A percentile compares a stretch with the other conserved stretches of the same genome.
Conservation (phyloP, 768 basidiomycete species). For the Scleroderma bovista region DNA sequence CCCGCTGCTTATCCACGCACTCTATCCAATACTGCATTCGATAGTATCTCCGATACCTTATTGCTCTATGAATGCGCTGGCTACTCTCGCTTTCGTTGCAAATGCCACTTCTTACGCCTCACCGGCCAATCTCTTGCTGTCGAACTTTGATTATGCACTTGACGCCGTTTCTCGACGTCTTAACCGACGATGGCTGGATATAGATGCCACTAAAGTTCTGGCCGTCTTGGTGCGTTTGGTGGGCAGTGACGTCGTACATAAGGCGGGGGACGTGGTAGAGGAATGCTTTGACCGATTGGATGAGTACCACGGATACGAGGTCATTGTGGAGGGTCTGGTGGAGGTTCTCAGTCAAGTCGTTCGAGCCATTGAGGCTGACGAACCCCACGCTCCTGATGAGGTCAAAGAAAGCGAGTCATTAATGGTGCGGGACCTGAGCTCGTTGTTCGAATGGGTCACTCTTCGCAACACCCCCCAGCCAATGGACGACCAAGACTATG, state of each 20-base stretch:
- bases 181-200: constrained; percentile 73
- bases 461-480: constrained; percentile 33
- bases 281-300: constrained; percentile 97
- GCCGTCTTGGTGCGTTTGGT: constrained; percentile 81
- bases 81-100: constrained; percentile 66
- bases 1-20: constrained; percentile 64
- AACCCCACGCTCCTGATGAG: constrained; percentile 23
- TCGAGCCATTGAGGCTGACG: constrained; percentile 62
- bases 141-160: constrained; percentile 95
- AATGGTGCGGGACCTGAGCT: constrained; percentile 37
- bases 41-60: constrained; percentile 66
- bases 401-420: constrained; percentile 14
- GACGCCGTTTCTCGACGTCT: constrained; percentile 85
- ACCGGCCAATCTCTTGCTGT: constrained; percentile 78
- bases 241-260: constrained; percentile 79
- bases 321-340: constrained; percentile 80
- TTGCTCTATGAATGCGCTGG: constrained; percentile 70
- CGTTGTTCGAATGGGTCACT: constrained; percentile 63
- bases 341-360: constrained; percentile 86
- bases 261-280: constrained; percentile 91
- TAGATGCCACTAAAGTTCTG: constrained; percentile 86
- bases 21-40: constrained; percentile 87
- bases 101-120: constrained; percentile 83
- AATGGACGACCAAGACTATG: constrained; percentile 46
- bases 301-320: constrained; percentile 89